Evolutionary conservation across 208 protist species (phyloP), one percentile per base, ranked within the genome.

Genomic region (Leishmania amazonensis): DNA sequence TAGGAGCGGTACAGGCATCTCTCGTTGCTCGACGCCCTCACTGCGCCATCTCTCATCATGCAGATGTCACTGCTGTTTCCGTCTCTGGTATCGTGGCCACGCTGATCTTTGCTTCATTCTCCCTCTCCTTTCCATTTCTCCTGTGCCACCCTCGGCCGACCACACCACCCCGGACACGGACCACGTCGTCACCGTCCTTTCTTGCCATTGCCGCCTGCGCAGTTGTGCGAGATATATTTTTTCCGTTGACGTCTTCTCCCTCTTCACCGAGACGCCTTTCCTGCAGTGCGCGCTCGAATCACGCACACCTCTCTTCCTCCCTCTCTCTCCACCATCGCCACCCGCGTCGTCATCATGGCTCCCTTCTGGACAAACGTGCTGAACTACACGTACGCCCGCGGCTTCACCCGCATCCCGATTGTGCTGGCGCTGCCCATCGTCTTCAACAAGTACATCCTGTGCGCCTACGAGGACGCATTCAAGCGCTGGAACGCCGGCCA

Each of bases 381-480:
- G 51, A 86, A 98, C 84, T 96, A 94, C 88, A 96, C 92, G 70
- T 96, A 91, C 75, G 89, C 88, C 1, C 94, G 94, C 53, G 93
- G 94, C 19, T 97, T 89, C 76, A 97, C 96, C 79, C 93, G 92
- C 80, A 91, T 96, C 51, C 91, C 91, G 24, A 94, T 96, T 54
- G 87, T 96, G 57, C 87, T 96, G 72, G 70, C 86, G 13, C 81
- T 96, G 42, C 93, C 93, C 6, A 95, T 96, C 51, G 24, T 95
- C n/a, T 98, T 89, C 80, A 96, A 96, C 86, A 96, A 95, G 88
- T 96, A 95, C 83, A 85, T 90, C 17, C 83, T 95, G 58, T 90
- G 90, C 75, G 76, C 89, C 84, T 90, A 90, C 78, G 93, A 97
- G 87, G 85, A 81, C 21, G 75, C 85, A 71, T 96, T 91, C 83